Evolutionary conservation across 192 early-diverging fungal species (phyloP).

Genomic region (Chytriomyces sp.): DNA sequence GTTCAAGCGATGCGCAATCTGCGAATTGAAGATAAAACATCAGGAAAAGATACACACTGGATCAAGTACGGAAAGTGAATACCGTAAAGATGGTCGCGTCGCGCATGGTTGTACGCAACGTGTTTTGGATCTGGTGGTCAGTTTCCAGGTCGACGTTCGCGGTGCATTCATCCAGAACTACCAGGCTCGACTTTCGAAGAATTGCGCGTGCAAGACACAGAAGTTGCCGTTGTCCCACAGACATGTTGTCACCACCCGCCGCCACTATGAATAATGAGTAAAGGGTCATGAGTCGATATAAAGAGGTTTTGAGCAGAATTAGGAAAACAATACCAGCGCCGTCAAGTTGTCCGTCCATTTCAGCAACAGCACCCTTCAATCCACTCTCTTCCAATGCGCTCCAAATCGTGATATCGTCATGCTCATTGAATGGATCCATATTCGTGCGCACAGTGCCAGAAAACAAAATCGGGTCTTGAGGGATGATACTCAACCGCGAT

Average conservation of each 20-base stretch:
- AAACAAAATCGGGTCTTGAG: slow-evolving; percentile 83
- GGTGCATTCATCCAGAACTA: slow-evolving; percentile 49
- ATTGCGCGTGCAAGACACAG: slow-evolving; percentile 62
- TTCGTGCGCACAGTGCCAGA: slow-evolving; percentile 60
- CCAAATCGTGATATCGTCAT: slow-evolving; percentile 65
- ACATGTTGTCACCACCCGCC: slow-evolving; percentile 54
- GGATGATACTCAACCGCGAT: slow-evolving; percentile 66
- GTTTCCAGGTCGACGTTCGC: slow-evolving; percentile 77
- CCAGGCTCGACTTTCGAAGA: slow-evolving; percentile 37
- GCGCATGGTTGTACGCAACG: slow-evolving; percentile 66
- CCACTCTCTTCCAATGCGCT: slow-evolving; percentile 43
- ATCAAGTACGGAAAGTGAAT: no score
- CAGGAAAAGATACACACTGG: no score
- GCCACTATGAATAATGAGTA: slow-evolving; percentile 41
- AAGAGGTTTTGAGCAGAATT: neutral
- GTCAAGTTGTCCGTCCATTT: slow-evolving; percentile 45
- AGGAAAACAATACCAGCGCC: slow-evolving; percentile 13
- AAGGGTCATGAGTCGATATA: neutral
- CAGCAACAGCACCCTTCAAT: slow-evolving; percentile 47
- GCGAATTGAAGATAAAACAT: neutral
- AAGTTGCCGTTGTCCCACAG: slow-evolving; percentile 57
- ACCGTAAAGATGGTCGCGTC: slow-evolving; percentile 46
- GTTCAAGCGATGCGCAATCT: slow-evolving; percentile 49
- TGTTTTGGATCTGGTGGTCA: slow-evolving; percentile 70
- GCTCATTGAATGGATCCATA: slow-evolving; percentile 68